A percentile compares a stretch with the other conserved stretches of the same genome.
Conservation (phyloP, 257 asterid species). For the Datura wrightii region DNA sequence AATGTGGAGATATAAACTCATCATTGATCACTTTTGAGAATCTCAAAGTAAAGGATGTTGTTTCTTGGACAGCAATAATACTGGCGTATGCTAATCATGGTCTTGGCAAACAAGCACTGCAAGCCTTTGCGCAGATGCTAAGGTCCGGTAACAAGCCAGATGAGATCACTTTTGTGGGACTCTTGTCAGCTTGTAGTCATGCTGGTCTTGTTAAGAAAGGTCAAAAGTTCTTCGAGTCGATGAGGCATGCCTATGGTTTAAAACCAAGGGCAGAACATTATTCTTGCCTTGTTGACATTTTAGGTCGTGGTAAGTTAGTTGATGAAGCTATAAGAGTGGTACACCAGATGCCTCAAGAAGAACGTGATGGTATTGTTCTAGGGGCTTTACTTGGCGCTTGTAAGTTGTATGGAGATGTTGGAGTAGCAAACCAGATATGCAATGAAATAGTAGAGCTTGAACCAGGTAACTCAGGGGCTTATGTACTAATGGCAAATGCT, state of each 20-base stretch:
- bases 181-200: slow-evolving; percentile 73
- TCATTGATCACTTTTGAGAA: slow-evolving; percentile 30
- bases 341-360: slow-evolving; percentile 56
- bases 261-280: slow-evolving; percentile 62
- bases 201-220: slow-evolving; percentile 70
- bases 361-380: slow-evolving; percentile 60
- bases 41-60: slow-evolving; percentile 31
- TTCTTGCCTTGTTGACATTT: slow-evolving; percentile 50
- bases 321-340: slow-evolving; percentile 56
- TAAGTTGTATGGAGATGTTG: slow-evolving; percentile 59
- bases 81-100: slow-evolving; percentile 66
- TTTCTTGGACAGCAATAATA: slow-evolving; percentile 42
- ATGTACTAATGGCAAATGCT: slow-evolving; percentile 53
- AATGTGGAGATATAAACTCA: slow-evolving; percentile 32
- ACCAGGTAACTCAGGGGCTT: slow-evolving; percentile 59
- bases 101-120: slow-evolving; percentile 55
- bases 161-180: slow-evolving; percentile 56
- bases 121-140: slow-evolving; percentile 59
- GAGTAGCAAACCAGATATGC: slow-evolving; percentile 47
- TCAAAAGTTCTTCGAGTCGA: slow-evolving; percentile 59
- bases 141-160: slow-evolving; percentile 58
- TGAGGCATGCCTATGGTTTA: slow-evolving; percentile 52
- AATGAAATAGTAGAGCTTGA: slow-evolving; percentile 58
- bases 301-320: slow-evolving; percentile 52
- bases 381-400: slow-evolving; percentile 66